Percentiles rank a stretch among this genome's conserved stretches.
Evolutionary conservation across 202 grass and related monocot genomes (phyloP).

Genomic region (Zoysia matrella): DNA sequence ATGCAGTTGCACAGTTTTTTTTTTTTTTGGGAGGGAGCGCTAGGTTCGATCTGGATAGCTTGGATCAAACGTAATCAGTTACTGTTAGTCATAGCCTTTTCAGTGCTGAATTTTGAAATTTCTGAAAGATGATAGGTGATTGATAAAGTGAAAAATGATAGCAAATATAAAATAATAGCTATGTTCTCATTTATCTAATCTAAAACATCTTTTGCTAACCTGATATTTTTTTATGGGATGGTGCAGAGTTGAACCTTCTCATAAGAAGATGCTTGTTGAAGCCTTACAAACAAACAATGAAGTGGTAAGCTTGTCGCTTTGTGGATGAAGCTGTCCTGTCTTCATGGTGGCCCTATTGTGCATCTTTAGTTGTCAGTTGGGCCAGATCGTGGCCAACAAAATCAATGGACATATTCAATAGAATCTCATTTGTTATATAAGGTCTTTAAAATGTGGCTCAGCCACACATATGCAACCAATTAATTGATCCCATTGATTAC

Average conservation of each 20-base stretch:
- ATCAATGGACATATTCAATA: neutral
- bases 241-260: slow-evolving; percentile 94
- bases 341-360: neutral
- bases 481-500: slow-evolving; percentile 5
- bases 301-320: slow-evolving; percentile 73
- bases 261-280: slow-evolving; percentile 99
- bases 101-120: neutral
- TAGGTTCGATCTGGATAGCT: slow-evolving; percentile 2
- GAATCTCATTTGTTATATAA: neutral
- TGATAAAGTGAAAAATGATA: slow-evolving; percentile 8
- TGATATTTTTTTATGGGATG: slow-evolving; percentile 37
- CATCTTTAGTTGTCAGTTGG: slow-evolving; percentile 23
- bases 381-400: neutral
- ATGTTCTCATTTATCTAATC: slow-evolving; percentile 32
- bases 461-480: neutral
- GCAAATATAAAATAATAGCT: neutral
- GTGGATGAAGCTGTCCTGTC: slow-evolving; percentile 19
- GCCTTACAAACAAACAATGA: slow-evolving; percentile 95
- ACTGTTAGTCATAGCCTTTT: neutral
- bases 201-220: slow-evolving; percentile 27
- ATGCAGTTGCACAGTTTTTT: neutral
- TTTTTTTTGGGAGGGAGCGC: too few relatives aligned
- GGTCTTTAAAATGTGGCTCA: neutral
- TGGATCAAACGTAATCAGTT: neutral
- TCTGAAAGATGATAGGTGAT: slow-evolving; percentile 15